A percentile compares a stretch with the other conserved stretches of the same genome.
These are phyloP conservation scores for Neurospora sp. DNA, from an alignment of 495 filamentous ascomycete species.

Conservation along the genomic window DNA sequence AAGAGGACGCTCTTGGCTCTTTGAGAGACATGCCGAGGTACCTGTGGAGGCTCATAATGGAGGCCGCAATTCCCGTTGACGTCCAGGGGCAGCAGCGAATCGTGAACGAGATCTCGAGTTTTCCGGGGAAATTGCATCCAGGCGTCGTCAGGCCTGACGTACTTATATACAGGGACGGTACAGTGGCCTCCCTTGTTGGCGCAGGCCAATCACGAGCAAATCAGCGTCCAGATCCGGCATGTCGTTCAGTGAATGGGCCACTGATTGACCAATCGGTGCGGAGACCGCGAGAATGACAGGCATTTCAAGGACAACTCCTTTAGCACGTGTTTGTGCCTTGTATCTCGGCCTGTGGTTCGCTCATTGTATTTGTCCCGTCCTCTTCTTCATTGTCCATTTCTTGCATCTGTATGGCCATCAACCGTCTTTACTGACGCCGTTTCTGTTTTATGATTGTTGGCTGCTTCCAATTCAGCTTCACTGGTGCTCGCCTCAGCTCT, in stretches of 20 bases:
- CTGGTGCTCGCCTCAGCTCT: not conserved
- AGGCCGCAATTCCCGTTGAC: not conserved
- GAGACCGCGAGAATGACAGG: not conserved
- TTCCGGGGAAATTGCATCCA: not conserved
- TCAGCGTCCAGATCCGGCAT: not conserved
- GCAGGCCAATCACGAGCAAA: not conserved
- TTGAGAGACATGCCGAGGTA: not conserved
- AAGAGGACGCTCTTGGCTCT: too few species aligned
- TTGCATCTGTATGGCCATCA: not conserved
- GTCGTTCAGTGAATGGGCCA: not conserved
- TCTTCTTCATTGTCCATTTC: not conserved
- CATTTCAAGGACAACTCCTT: not conserved
- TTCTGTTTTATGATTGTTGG: not conserved
- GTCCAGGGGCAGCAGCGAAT: not conserved
- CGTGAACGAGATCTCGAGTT: not conserved
- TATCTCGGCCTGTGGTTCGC: not conserved
- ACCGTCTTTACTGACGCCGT: not conserved
- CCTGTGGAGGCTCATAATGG: not conserved
- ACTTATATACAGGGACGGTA: not conserved
- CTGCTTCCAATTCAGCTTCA: not conserved
- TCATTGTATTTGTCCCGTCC: not conserved
- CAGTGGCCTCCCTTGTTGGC: not conserved
- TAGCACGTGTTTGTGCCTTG: not conserved
- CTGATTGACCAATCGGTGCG: not conserved
- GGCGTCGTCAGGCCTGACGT: not conserved